These are phyloP conservation scores for Agarophyton chilense DNA, from an alignment of 23 red algal species.

Conservation along the genomic window DNA sequence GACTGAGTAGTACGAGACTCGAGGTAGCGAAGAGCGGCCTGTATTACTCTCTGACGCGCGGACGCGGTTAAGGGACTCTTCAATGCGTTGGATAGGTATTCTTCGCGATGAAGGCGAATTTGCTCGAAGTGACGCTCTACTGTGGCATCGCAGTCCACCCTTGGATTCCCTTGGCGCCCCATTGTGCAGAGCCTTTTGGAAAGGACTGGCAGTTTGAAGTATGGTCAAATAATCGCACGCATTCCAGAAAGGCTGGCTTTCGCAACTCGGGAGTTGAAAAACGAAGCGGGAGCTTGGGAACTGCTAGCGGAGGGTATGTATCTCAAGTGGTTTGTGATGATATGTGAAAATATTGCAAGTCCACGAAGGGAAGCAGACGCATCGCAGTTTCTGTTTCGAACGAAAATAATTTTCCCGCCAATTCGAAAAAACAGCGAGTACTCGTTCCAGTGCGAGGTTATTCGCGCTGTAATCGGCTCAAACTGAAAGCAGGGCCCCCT, in stretches of 20 bases:
- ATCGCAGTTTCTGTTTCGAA: background rate
- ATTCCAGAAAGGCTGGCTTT: background rate
- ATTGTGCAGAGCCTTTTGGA: background rate
- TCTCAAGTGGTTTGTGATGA: too few species aligned
- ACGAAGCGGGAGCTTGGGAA: too few species aligned
- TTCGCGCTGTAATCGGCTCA: too few species aligned
- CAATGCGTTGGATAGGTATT: constrained; percentile 25
- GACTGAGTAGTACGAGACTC: constrained; percentile 21
- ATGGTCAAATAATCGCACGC: background rate
- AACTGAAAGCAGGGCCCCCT: too few species aligned
- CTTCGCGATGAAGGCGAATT: constrained; percentile 31
- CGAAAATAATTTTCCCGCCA: background rate
- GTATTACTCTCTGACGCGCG: constrained; percentile 13
- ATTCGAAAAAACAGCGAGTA: background rate
- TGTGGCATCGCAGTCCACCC: constrained; percentile 25
- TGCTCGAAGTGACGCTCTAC: constrained; percentile 24
- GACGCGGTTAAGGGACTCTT: background rate
- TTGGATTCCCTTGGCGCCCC: constrained; percentile 8
- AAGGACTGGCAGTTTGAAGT: too few species aligned
- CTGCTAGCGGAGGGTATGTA: too few species aligned
- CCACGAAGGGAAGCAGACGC: background rate
- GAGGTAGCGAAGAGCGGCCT: constrained; percentile 49
- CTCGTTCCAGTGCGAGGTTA: too few species aligned
- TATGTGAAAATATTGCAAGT: too few species aligned
- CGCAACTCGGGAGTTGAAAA: background rate